Base-by-base conservation (phyloP, 306 rosid species). In the Rosa persica region DNA sequence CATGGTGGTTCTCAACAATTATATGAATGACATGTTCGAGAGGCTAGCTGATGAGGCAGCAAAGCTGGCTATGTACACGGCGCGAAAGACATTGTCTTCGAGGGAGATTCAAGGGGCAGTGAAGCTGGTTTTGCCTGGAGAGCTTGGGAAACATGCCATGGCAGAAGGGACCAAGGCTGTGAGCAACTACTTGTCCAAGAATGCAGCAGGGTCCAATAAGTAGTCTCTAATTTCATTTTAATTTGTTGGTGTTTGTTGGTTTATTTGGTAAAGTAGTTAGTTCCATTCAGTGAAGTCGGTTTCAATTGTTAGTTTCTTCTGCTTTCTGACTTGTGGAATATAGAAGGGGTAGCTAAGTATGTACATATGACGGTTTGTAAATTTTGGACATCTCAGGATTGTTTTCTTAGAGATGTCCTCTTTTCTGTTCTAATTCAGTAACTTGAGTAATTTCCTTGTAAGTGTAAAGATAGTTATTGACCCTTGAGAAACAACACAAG, bases 21-120 rank as follows among this genome's bases (percentile, higher is more conserved):
- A 89, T 61, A 92, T 94, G 97, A 78, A 69, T 61, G 98, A 94
- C 84, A 89, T 94, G 95, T 90, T 92, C 78, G 95, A 90, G 78
- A 86, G 91, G 79, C 81, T 94, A 8, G 93, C 89, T 1, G 70
- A 30, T 42, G 95, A 92, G 58, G 97, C 97, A 34, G 25, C 89
- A 0, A 86, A 42, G 76, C 82, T 94, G 65, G 77, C 77, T 2
- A 79, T 19, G 17, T 87, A 89, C 71, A 76, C 89, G 0, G 73
- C 90, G 10, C 78, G 79, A 34, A 42, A 58, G 78, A 88, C 94
- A 2, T n/a, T 89, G 55, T 78, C 93, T 0, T 67, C 89, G 0
- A 83, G 90, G 82, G 92, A 91, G 79, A 87, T 93, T 39, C 93
- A 91, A 67, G 90, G 89, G 6, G 92, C 94, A 15, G 91, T 93